Evolutionary conservation across 2,329 filamentous ascomycete genomes (phyloP).

Genomic region (Alternaria dauci): DNA sequence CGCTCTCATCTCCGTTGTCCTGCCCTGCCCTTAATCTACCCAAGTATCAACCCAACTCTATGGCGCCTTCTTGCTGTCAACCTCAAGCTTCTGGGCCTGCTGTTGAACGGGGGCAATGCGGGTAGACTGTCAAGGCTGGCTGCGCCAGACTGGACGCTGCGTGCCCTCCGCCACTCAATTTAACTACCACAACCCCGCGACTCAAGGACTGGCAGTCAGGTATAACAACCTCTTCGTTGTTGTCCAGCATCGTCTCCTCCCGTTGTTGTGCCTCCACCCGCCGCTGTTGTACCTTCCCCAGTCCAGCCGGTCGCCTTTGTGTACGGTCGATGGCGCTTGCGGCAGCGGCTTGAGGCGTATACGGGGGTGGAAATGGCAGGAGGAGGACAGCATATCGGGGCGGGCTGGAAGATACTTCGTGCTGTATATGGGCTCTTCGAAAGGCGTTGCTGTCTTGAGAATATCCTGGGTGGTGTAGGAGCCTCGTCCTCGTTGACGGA

Average conservation of each 20-base stretch:
- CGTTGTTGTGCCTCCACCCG: neutral
- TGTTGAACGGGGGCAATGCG: no score
- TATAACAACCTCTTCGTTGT: neutral
- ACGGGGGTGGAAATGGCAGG: neutral
- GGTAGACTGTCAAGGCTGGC: neutral
- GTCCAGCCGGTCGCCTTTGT: neutral
- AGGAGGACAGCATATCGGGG: neutral
- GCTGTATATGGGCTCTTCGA: neutral
- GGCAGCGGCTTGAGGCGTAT: slow-evolving; percentile 1
- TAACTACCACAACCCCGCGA: neutral
- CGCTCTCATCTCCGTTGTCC: neutral
- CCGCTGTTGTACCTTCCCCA: neutral
- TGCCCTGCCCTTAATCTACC: neutral
- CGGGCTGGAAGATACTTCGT: neutral
- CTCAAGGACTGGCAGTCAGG: neutral
- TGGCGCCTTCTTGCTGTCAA: neutral
- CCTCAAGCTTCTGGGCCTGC: neutral
- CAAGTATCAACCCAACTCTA: neutral
- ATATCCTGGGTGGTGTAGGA: neutral
- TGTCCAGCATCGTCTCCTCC: neutral
- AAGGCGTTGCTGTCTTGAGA: neutral
- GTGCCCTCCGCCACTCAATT: neutral
- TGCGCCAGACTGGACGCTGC: neutral
- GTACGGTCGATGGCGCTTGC: neutral
- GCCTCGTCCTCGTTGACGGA: neutral